Evolutionary conservation across 495 filamentous ascomycete genomes (phyloP), one percentile per base, ranked within the genome.

Genomic region (Tuber borchii): DNA sequence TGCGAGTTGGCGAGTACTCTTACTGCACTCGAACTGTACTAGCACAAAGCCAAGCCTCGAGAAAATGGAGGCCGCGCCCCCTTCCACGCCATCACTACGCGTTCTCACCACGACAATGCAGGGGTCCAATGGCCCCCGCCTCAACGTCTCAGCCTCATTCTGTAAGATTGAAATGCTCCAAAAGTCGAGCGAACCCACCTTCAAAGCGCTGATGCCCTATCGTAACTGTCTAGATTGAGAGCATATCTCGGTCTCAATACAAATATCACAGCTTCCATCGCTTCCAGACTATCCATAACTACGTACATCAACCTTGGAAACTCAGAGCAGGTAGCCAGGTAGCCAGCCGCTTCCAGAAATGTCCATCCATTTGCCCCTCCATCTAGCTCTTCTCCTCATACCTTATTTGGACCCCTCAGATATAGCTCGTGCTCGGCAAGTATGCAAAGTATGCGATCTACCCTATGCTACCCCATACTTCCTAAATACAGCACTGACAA

Each of bases 331-430:
- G 26, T 34, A 31, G 56, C 14, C 12, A n/a, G 5, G 56, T 16
- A 34, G 26, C 5, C 56, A 17, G 26, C 31, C 31, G 6, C 14
- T 26, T 31, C 14, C 56, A 65, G 31, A 31, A 14, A 65, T 65
- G 56, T 34, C 56, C 31, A 17, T 65, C 56, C 56, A 65, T 2
- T 48, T 79, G 14, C 77, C 78, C 31, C 77, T 79, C 22, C 77
- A 79, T 43, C 31, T 79, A 17, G 78, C 78, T 0, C 78, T 79
- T 34, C 45, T 79, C 31, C 76, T 79, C 48, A 69, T 79, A 0
- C 78, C 78, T 1, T 79, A 79, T 46, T 37, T 79, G 37, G 40
- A 61, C 16, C 73, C 78, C 20, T 45, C 45, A 6, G 78, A 79
- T 43, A 71, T 79, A 71, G 73, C 77, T 2, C 61, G 61, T 20